These are phyloP conservation scores for Alnus rubra DNA, from an alignment of 306 rosid genomes.

Conservation along the genomic window DNA sequence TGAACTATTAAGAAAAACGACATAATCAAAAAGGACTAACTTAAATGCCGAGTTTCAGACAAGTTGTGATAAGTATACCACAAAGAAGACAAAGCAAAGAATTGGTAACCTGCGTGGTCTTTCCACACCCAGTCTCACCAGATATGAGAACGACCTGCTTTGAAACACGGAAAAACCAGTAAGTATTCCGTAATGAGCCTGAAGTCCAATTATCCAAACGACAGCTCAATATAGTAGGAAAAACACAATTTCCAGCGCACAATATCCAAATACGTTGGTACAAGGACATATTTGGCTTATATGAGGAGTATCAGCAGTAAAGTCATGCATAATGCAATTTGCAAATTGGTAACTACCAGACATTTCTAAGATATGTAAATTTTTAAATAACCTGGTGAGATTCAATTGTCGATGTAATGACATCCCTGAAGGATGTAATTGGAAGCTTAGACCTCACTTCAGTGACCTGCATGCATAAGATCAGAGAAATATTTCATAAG, in stretches of 20 bases:
- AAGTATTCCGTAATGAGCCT: slow-evolving; percentile 26
- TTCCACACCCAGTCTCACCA: slow-evolving; percentile 99
- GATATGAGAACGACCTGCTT: slow-evolving; percentile 87
- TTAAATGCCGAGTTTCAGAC: slow-evolving; percentile 25
- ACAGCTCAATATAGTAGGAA: not conserved
- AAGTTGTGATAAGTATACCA: slow-evolving; percentile 34
- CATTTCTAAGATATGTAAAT: slow-evolving; percentile 14
- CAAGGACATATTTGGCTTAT: slow-evolving; percentile 19
- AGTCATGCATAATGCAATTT: slow-evolving; percentile 27
- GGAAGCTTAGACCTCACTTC: slow-evolving; percentile 72
- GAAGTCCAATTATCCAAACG: slow-evolving; percentile 27
- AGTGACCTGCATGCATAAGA: slow-evolving; percentile 51
- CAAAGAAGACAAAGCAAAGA: slow-evolving; percentile 46
- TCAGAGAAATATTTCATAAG: slow-evolving; percentile 27
- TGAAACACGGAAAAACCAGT: slow-evolving; percentile 31
- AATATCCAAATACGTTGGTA: slow-evolving; percentile 16
- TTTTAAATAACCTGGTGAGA: slow-evolving; percentile 77
- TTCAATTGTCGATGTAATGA: slow-evolving; percentile 64
- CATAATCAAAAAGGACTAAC: slow-evolving; percentile 2
- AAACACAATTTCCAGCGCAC: not conserved
- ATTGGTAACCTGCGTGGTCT: slow-evolving; percentile 90
- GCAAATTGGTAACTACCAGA: slow-evolving; percentile 18
- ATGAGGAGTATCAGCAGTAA: slow-evolving; percentile 18
- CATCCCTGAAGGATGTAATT: slow-evolving; percentile 72
- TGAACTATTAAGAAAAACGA: slow-evolving; percentile 14